phyloP scores from a whole-genome alignment of 2,329 filamentous ascomycete genomes.

The Penicillium sp. region DNA sequence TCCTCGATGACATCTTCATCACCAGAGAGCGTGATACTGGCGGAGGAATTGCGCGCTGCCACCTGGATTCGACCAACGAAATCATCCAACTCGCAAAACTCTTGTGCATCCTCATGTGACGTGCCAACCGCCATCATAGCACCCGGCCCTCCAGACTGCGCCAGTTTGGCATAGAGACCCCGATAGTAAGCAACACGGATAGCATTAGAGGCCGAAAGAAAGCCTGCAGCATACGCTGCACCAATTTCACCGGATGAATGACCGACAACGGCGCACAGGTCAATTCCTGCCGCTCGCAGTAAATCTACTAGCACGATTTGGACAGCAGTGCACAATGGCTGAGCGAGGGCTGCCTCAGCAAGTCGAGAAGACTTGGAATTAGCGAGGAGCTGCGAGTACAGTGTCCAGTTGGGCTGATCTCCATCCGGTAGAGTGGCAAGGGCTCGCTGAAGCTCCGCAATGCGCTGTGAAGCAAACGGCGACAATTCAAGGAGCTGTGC shows the following conservation, averaged over 20 bases:
- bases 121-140: slow-evolving; percentile 37
- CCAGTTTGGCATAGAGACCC: slow-evolving; percentile 5
- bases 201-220: slow-evolving; percentile 5
- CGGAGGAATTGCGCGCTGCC: slow-evolving; percentile 22
- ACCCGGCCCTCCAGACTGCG: slow-evolving; percentile 10
- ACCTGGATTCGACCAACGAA: slow-evolving; percentile 22
- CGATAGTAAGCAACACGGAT: slow-evolving; percentile 20
- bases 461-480: no score
- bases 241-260: slow-evolving; percentile 43
- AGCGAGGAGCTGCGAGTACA: background rate
- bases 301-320: slow-evolving; percentile 52
- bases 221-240: slow-evolving; percentile 33
- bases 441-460: no score
- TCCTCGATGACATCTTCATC: slow-evolving; percentile 17
- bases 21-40: slow-evolving; percentile 25
- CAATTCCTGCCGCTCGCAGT: slow-evolving; percentile 44
- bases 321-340: slow-evolving; percentile 42
- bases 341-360: slow-evolving; percentile 5
- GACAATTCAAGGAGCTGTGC: no score
- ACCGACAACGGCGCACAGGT: slow-evolving; percentile 44
- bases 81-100: background rate
- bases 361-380: slow-evolving; percentile 1
- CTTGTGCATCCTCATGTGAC: slow-evolving; percentile 23
- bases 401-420: background rate
- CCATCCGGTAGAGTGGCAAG: background rate